Percentiles rank a stretch among this genome's conserved stretches.
Evolutionary conservation across 441 rosid genomes (phyloP).

Genomic region (Raphanus hybrid): DNA sequence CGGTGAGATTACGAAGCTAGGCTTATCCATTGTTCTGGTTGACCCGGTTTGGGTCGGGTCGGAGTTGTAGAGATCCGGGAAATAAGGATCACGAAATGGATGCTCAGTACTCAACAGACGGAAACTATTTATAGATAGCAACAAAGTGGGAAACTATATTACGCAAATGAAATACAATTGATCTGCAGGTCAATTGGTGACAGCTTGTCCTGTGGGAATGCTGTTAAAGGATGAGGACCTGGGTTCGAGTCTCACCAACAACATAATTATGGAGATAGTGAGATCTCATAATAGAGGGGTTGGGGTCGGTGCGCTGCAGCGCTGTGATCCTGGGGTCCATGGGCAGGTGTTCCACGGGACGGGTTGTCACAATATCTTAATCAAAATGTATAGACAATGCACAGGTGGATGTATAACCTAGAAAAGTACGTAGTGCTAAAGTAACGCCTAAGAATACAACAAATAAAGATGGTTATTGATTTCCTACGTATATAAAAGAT

Average conservation of each 20-base stretch:
- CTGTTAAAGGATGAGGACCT: too few species aligned
- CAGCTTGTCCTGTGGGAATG: too few species aligned
- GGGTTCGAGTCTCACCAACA: too few species aligned
- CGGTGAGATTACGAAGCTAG: conserved; percentile 68
- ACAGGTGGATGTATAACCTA: neutral
- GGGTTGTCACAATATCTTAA: too few species aligned
- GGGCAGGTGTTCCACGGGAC: too few species aligned
- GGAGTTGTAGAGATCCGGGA: conserved; percentile 31
- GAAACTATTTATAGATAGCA: conserved; percentile 37
- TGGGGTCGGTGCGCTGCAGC: too few species aligned
- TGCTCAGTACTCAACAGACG: neutral
- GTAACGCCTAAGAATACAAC: neutral
- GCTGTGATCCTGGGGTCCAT: too few species aligned
- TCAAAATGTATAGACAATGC: neutral
- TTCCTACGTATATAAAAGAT: neutral
- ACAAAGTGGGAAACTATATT: conserved; percentile 15
- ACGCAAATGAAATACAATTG: conserved; percentile 19
- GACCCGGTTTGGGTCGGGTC: conserved; percentile 39
- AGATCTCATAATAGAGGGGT: too few species aligned
- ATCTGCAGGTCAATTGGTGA: too few species aligned
- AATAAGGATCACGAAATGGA: conserved; percentile 29
- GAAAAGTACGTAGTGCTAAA: neutral
- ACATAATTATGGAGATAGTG: too few species aligned
- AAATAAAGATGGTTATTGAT: neutral
- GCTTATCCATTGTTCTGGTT: conserved; percentile 61